These are phyloP conservation scores for Tulasnella sp. DNA, from an alignment of 768 basidiomycete species.

Conservation along the genomic window DNA sequence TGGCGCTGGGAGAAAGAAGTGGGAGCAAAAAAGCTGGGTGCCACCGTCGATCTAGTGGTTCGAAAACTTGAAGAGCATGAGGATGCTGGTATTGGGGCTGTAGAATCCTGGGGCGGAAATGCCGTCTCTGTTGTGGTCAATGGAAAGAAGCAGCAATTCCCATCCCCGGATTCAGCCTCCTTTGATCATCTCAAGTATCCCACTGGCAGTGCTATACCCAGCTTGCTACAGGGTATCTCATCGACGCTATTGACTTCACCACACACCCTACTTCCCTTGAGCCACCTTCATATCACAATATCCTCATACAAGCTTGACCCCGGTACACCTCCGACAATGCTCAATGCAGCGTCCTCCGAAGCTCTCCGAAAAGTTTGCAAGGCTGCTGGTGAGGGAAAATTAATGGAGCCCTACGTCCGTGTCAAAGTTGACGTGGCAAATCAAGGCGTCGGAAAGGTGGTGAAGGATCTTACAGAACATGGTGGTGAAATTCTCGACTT, in stretches of 20 bases:
- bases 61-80: conserved; percentile 34
- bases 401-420: conserved; percentile 66
- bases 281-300: conserved; percentile 47
- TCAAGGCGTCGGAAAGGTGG: conserved; percentile 57
- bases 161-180: conserved; percentile 38
- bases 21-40: conserved; percentile 40
- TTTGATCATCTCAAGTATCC: conserved; percentile 19
- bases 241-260: conserved; percentile 67
- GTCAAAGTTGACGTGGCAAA: conserved; percentile 57
- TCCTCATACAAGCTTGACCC: conserved; percentile 32
- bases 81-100: background rate
- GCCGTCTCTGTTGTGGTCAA: conserved; percentile 40
- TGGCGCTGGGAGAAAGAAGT: conserved; percentile 51
- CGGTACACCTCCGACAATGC: conserved; percentile 34
- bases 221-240: conserved; percentile 52
- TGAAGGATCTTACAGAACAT: conserved; percentile 74
- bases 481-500: conserved; percentile 69
- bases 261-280: conserved; percentile 59
- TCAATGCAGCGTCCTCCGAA: conserved; percentile 50
- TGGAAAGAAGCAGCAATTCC: conserved; percentile 36
- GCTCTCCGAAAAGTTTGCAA: conserved; percentile 44
- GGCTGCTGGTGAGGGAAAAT: conserved; percentile 51
- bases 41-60: conserved; percentile 43
- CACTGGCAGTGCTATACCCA: conserved; percentile 24
- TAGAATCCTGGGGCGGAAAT: conserved; percentile 54